phyloP scores from a whole-genome alignment of 345 rosid genomes.

The Excoecaria agallocha region DNA sequence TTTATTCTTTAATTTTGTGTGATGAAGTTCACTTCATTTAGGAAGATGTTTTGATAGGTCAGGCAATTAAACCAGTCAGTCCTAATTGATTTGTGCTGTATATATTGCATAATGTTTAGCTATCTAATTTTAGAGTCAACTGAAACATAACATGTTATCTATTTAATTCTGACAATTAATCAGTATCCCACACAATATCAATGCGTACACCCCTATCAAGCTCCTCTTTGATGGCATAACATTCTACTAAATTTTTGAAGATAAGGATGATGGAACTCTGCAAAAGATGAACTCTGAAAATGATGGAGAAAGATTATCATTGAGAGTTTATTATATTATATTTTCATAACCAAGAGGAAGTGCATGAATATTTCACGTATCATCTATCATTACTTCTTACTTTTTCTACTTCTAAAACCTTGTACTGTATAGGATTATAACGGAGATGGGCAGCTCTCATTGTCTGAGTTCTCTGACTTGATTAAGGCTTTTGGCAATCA shows the following conservation, averaged over 20 bases:
- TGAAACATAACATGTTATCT: background rate
- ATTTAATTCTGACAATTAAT: background rate
- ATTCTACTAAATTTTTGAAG: background rate
- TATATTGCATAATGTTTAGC: background rate
- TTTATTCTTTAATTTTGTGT: background rate
- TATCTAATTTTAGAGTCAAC: background rate
- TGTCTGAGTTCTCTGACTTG: constrained; percentile 73
- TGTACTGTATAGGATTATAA: constrained; percentile 57
- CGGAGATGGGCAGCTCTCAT: constrained; percentile 82
- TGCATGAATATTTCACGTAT: background rate
- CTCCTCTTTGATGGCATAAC: background rate
- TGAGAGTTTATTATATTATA: background rate
- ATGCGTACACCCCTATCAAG: background rate
- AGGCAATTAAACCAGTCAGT: background rate
- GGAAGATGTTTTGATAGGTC: background rate
- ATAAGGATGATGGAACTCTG: background rate
- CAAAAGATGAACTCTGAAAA: background rate
- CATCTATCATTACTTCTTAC: background rate
- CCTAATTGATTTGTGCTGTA: background rate
- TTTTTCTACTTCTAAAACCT: background rate
- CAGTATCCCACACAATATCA: too few species aligned
- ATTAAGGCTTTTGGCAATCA: constrained; percentile 80
- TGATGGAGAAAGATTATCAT: background rate
- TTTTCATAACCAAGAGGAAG: background rate
- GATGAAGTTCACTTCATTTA: background rate